Percentiles rank a stretch among this genome's conserved stretches.
Evolutionary conservation across 2,329 filamentous ascomycete species (phyloP).

Genomic region (Madurella fahalii): DNA sequence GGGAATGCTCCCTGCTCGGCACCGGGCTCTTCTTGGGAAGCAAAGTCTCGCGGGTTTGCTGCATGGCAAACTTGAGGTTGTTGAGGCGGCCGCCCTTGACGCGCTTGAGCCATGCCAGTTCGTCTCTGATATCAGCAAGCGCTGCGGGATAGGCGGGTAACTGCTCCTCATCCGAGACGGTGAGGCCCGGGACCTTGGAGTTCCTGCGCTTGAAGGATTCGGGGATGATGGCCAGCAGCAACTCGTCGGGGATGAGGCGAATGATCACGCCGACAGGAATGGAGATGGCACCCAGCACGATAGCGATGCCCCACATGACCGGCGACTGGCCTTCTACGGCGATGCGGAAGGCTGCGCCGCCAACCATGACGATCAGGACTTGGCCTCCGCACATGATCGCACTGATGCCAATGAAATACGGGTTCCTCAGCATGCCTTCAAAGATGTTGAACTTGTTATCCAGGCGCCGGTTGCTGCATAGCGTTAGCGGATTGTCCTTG

Average conservation of each 20-base stretch:
- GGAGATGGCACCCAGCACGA: conserved; percentile 79
- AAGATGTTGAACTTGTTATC: conserved; percentile 97
- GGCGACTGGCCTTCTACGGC: conserved; percentile 56
- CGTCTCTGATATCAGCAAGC: conserved; percentile 71
- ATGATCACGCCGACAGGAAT: conserved; percentile 79
- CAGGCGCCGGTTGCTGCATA: conserved; percentile 71
- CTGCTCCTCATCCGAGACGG: conserved; percentile 61
- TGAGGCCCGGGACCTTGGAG: conserved; percentile 49
- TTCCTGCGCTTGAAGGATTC: conserved; percentile 48
- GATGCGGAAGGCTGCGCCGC: conserved; percentile 76
- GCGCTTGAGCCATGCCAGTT: conserved; percentile 74
- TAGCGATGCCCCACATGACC: conserved; percentile 82
- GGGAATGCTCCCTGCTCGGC: conserved; percentile 57
- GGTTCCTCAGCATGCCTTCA: conserved; percentile 78
- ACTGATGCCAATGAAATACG: conserved; percentile 86
- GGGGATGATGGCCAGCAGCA: conserved; percentile 52
- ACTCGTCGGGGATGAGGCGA: conserved; percentile 74
- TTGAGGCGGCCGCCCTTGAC: conserved; percentile 80
- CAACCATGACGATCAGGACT: conserved; percentile 83
- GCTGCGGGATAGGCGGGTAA: conserved; percentile 64
- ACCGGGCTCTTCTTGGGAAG: conserved; percentile 60
- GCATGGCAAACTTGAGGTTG: conserved; percentile 72
- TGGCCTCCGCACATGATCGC: conserved; percentile 84
- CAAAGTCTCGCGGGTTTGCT: conserved; percentile 69
- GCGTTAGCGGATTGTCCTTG: conserved; percentile 7